phyloP scores from a whole-genome alignment of 2,329 filamentous ascomycete genomes.

The Exophiala calicioides region DNA sequence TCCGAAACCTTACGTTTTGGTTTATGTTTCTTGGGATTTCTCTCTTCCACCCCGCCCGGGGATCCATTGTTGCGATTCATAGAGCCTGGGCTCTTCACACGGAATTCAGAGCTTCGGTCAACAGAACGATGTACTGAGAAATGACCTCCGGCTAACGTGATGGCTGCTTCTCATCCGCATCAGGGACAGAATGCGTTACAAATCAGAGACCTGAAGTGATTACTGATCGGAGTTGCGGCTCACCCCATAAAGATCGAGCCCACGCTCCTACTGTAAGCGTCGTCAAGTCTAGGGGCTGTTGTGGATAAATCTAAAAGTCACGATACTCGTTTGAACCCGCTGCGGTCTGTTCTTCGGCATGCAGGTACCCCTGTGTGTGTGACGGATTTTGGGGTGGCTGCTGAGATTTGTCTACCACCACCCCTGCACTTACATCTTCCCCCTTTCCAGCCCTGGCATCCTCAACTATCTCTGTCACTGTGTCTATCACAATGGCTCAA shows the following conservation, averaged over 20 bases:
- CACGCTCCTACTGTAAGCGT: neutral
- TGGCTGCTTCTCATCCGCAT: slow-evolving; percentile 1
- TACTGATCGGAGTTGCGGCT: neutral
- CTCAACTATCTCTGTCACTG: too few species aligned
- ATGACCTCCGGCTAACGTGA: neutral
- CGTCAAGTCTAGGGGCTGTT: slow-evolving; percentile 1
- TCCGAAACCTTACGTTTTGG: slow-evolving; percentile 5
- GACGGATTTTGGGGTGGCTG: neutral
- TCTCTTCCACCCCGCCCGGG: neutral
- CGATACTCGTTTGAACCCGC: too few species aligned
- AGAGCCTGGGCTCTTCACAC: slow-evolving; percentile 1
- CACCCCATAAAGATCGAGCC: neutral
- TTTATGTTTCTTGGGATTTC: slow-evolving; percentile 2
- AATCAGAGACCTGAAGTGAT: neutral
- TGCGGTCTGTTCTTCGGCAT: neutral
- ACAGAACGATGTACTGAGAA: slow-evolving; percentile 1
- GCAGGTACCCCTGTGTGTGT: neutral
- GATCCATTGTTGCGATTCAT: slow-evolving; percentile 2
- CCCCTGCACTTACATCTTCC: too few species aligned
- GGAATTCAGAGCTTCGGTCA: neutral
- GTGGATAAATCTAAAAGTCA: too few species aligned
- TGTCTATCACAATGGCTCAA: too few species aligned
- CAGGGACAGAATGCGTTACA: neutral
- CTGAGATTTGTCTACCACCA: too few species aligned
- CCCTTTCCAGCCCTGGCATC: too few species aligned